Evolutionary conservation across 495 filamentous ascomycete genomes (phyloP).

Genomic region (Talaromyces liani): DNA sequence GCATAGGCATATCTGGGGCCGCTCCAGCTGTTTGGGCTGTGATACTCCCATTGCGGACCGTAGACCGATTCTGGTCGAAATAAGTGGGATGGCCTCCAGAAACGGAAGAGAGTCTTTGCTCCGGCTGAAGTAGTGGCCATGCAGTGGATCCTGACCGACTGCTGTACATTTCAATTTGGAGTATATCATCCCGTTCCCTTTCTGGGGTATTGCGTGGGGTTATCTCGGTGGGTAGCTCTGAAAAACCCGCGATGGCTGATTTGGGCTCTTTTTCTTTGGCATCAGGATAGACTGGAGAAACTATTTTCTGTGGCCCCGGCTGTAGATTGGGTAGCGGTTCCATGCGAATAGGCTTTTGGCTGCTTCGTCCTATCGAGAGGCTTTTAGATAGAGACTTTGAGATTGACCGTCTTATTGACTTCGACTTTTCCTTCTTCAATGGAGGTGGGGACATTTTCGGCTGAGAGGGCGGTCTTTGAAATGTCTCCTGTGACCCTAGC

Average conservation of each 20-base stretch:
- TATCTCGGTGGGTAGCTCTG: slow-evolving; percentile 34
- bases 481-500: slow-evolving; percentile 5
- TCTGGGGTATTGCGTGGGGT: slow-evolving; percentile 38
- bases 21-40: slow-evolving; percentile 32
- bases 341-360: not conserved
- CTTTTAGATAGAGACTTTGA: slow-evolving; percentile 9
- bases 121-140: slow-evolving; percentile 21
- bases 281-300: slow-evolving; percentile 4
- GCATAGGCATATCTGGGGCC: slow-evolving; percentile 34
- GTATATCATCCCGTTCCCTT: slow-evolving; percentile 21
- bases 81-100: slow-evolving; percentile 16
- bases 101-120: slow-evolving; percentile 14
- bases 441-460: not conserved
- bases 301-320: not conserved
- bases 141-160: slow-evolving; percentile 28
- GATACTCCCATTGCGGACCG: slow-evolving; percentile 32
- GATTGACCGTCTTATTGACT: slow-evolving; percentile 7
- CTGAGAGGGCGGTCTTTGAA: slow-evolving; percentile 2
- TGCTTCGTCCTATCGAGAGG: slow-evolving; percentile 2
- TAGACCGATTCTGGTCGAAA: slow-evolving; percentile 19
- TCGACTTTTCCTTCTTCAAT: slow-evolving; percentile 6
- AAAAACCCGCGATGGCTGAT: slow-evolving; percentile 32
- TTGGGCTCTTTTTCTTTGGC: slow-evolving; percentile 26
- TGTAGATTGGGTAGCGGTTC: slow-evolving; percentile 2
- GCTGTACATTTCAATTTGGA: slow-evolving; percentile 6